Conservation (phyloP, 129 eudicot genomes). For the Chrysanthemum seticuspe region DNA sequence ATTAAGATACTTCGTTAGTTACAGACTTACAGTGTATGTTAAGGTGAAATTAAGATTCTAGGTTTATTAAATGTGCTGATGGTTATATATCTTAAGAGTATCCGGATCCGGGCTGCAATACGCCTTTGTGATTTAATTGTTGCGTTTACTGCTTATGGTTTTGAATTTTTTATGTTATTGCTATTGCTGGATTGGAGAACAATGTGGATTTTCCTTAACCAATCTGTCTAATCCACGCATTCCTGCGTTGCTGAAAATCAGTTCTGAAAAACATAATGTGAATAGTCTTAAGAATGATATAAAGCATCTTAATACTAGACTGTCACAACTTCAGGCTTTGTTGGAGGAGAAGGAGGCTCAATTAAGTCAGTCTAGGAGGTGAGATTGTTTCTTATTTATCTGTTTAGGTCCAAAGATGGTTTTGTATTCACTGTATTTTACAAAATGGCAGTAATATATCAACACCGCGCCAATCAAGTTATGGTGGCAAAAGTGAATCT, state of each 20-base stretch:
- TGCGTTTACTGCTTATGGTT: neutral
- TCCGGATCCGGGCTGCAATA: no score
- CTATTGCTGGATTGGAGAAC: slow-evolving; percentile 1
- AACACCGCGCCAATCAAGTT: slow-evolving; percentile 34
- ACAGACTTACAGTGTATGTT: no score
- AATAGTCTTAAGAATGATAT: slow-evolving; percentile 72
- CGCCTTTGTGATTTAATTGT: no score
- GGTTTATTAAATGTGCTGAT: no score
- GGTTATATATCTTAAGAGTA: no score
- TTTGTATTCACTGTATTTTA: slow-evolving; percentile 4
- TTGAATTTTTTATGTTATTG: slow-evolving; percentile 4
- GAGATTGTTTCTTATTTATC: slow-evolving; percentile 15
- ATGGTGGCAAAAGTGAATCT: slow-evolving; percentile 20
- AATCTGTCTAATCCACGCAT: slow-evolving; percentile 48
- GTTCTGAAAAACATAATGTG: slow-evolving; percentile 77
- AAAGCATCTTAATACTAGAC: slow-evolving; percentile 68
- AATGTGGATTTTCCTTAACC: slow-evolving; percentile 52
- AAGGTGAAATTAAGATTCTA: no score
- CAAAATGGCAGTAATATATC: slow-evolving; percentile 40
- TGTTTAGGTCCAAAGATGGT: neutral
- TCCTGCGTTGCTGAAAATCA: slow-evolving; percentile 91
- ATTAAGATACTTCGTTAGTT: no score
- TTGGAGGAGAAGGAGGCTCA: slow-evolving; percentile 86
- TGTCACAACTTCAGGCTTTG: slow-evolving; percentile 74
- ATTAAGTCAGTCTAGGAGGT: slow-evolving; percentile 59